Evolutionary conservation across 2,329 filamentous ascomycete species (phyloP), one percentile per base, ranked within the genome.

Genomic region (Gaeumannomyces tritici): DNA sequence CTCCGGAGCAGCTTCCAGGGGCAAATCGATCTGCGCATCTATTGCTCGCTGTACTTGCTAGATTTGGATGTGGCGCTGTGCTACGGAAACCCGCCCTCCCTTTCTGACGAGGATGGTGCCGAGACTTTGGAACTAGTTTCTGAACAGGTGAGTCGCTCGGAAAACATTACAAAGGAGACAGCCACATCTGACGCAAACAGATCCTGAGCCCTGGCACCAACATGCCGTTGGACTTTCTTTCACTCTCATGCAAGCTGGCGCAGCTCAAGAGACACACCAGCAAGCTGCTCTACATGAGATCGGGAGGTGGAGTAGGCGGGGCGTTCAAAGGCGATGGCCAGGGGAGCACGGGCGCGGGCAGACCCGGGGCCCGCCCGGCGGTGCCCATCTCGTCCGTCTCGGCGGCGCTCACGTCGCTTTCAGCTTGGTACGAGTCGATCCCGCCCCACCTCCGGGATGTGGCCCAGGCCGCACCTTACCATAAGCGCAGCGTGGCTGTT

Each of bases 141-240:
- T 0, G 68, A 70, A 55, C 64, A 67, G 57, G 66, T 68, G 60
- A 33, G 27, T 59, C n/a, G 35, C 4, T 18, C 15, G 8, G 31
- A 6, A 15, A n/a, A 15, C 35, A 18, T 51, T 11, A 7, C 7
- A 51, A 18, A 9, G 33, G n/a, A n/a, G n/a, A n/a, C 33, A 15
- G 15, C 29, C 13, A 24, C 21, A 21, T 60, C 55, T 4, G 29
- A 54, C 29, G 4, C 21, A 31, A 51, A 28, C 65, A 70, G 65
- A 69, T 70, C 4, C 66, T 71, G 1, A 66, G 67, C 15, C 67
- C 69, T 2, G 69, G 69, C 3, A 69, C 67, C 13, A 66, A 69
- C 58, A 70, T 70, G 66, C 69, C 69, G 1, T 65, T 69, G 4
- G 66, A 67, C 60, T 71, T 69, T 56, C 67, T 70, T 27, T 61